Evolutionary conservation across 1,284 basidiomycete species (phyloP).

Genomic region (Salmacisia buchloeana): DNA sequence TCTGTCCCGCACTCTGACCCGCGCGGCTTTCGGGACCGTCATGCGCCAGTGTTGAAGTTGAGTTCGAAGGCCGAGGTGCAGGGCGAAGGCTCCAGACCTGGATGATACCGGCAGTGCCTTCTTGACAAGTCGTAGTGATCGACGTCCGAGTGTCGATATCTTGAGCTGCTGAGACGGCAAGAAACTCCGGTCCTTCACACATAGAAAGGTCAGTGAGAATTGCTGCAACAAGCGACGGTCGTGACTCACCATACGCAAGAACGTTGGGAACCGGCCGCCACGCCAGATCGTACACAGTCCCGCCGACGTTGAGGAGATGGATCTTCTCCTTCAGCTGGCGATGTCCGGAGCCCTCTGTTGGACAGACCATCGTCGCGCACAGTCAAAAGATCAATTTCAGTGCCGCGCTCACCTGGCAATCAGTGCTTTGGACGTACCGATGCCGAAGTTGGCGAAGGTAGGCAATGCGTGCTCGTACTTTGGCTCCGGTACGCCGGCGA

Average conservation of each 20-base stretch:
- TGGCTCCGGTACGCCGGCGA: not conserved
- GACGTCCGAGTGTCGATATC: not conserved
- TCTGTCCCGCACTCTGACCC: not conserved
- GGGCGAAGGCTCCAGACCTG: not conserved
- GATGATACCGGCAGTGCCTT: not conserved
- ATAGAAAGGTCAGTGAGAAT: not conserved
- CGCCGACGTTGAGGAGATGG: not conserved
- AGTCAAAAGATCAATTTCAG: not conserved
- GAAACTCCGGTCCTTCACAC: not conserved
- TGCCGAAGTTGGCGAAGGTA: not conserved
- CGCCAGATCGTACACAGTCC: not conserved
- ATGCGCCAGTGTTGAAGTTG: too few relatives aligned
- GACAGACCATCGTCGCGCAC: too few relatives aligned
- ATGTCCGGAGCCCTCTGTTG: not conserved
- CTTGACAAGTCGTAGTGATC: not conserved
- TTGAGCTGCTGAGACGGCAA: not conserved
- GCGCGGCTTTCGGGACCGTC: too few relatives aligned
- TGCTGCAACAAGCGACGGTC: not conserved
- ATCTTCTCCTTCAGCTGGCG: not conserved
- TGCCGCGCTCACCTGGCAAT: not conserved
- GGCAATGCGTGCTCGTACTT: not conserved
- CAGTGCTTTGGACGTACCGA: not conserved
- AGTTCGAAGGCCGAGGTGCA: too few relatives aligned
- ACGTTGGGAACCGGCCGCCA: slow-evolving; percentile 1
- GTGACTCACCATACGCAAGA: not conserved